Evolutionary conservation across 1,284 basidiomycete genomes (phyloP), one percentile per base, ranked within the genome.

Genomic region (Meira miltonrushii): DNA sequence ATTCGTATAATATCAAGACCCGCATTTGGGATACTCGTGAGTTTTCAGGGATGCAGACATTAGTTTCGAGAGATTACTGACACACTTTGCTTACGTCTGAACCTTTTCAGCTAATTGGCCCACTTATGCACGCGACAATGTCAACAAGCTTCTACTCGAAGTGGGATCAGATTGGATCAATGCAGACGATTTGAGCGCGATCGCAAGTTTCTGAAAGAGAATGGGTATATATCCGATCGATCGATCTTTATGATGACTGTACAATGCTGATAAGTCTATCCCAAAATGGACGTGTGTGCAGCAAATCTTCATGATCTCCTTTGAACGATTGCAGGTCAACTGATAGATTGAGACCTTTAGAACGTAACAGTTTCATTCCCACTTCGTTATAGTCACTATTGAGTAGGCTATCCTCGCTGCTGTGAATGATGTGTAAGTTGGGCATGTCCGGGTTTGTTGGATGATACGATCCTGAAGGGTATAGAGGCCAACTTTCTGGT

Each of bases 111-210:
- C 70, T 1, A 59, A 66, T 7, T 72, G 69, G 69, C 70, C 70
- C 0, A 46, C 41, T 0, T 64, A 55, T 19, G 64, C 57, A 2
- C 50, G 69, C 1, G 54, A 71, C 33, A 43, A 69, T 6, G 62
- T 72, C 1, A 67, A 68, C 64, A 33, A 15, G 6, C 63, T 66
- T 0, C 53, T 72, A 6, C 55, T 60, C 23, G 59, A 64, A 13
- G 46, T 68, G n/a, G 66, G 60, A 6, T 55, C 48, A 2, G 69
- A 71, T 40, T 69, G 60, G 57, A 61, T 72, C 12, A 69, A 71
- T 19, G 67, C 63, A 1, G 70, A 72, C 48, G 70, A 72, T 40
- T 58, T 71, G 21, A 59, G 60, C 21, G 67, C 59, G 0, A 60
- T 65, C 8, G 56, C 67, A 2, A 38, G 49, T 1, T 64, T 71